Evolutionary conservation across 129 eudicot genomes (phyloP), one percentile per base, ranked within the genome.

Genomic region (Tanacetum coccineum): DNA sequence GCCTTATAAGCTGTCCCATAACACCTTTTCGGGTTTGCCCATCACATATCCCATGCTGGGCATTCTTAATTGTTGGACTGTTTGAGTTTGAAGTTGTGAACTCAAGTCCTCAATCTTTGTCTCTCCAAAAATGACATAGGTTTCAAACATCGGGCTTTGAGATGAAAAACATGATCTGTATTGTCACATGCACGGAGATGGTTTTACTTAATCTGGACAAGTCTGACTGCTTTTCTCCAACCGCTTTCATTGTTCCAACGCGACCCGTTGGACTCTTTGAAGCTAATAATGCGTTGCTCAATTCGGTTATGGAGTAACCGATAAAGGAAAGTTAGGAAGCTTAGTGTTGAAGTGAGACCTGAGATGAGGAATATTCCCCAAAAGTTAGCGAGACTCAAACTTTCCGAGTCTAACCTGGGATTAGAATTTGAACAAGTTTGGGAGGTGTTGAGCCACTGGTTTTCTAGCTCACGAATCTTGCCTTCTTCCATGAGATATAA

Each of bases 281-380:
- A 50, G 59, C 80, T 75, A 61, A 60, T 75, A 61, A 75, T 75
- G 17, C 80, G 64, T 68, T 61, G 64, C 56, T 75, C 80, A 3
- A 75, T 76, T 52, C 28, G 22, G 40, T 76, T 68, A 49, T 68
- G 75, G 39, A 76, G 75, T 52, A 71, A 51, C 42, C 83, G 78
- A 42, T 59, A 60, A 9, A 81, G 66, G 68, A 81, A 84, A 48
- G 71, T 58, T 9, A 84, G 68, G 5, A 81, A 61, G 68, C 81
- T 74, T n/a, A 74, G 8, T 0, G 87, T 79, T 47, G 91, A 79
- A 40, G 80, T 55, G 69, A 54, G 48, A 19, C 70, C 79, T 1
- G 85, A 85, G 50, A 85, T 67, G 11, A 77, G 71, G 53, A 62
- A 85, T 67, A 85, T 70, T 19, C 85, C 87, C 91, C 87, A 82